A percentile compares a stretch with the other conserved stretches of the same genome.
Evolutionary conservation across 768 basidiomycete genomes (phyloP).

Genomic region (Trametes coccinea): DNA sequence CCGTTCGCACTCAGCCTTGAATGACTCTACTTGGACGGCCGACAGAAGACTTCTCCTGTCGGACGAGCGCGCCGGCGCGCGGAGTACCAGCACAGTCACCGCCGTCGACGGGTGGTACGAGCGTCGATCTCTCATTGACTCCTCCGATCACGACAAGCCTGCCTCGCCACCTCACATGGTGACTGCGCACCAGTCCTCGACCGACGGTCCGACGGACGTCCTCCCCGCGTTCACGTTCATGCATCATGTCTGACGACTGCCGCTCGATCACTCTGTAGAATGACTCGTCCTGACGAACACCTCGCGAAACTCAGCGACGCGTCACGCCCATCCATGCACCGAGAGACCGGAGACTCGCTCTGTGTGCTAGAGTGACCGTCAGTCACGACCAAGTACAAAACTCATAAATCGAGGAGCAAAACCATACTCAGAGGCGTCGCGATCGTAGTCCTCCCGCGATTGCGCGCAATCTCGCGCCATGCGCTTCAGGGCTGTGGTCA

Average conservation of each 20-base stretch:
- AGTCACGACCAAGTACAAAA: too few species aligned
- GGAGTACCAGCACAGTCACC: background rate
- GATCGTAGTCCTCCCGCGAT: too few species aligned
- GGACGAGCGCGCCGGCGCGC: background rate
- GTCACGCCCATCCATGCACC: too few species aligned
- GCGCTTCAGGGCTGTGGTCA: too few species aligned
- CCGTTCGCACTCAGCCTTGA: background rate
- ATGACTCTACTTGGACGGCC: background rate
- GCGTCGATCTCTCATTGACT: too few species aligned
- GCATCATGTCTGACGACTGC: background rate
- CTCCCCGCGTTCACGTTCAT: background rate
- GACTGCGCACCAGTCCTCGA: background rate
- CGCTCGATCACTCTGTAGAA: background rate
- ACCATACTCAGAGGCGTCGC: too few species aligned
- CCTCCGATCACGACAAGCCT: too few species aligned
- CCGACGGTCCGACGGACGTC: background rate
- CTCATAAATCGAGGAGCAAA: too few species aligned
- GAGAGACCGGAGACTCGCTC: background rate
- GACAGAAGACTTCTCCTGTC: background rate
- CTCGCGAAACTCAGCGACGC: too few species aligned
- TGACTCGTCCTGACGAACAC: background rate
- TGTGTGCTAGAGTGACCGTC: too few species aligned
- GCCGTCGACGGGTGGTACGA: too few species aligned
- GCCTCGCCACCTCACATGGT: too few species aligned
- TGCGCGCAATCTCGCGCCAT: background rate